Conservation (phyloP, 192 early-diverging fungal genomes). For the Oehlia diaphana region DNA sequence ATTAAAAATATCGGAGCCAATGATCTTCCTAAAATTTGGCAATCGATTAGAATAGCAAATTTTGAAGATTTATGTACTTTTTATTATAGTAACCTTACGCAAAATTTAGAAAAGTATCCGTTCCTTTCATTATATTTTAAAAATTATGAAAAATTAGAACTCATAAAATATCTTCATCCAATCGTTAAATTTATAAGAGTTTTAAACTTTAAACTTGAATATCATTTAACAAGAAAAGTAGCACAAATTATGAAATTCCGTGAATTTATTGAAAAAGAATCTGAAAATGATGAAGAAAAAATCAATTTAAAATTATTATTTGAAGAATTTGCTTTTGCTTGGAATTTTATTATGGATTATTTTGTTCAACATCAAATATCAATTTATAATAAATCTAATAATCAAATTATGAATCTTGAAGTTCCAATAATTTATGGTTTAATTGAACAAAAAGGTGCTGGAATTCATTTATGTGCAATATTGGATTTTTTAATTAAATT, state of each 20-base stretch:
- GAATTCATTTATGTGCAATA: not conserved
- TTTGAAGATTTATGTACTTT: conserved; percentile 1
- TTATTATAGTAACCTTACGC: not conserved
- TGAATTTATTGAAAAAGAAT: not conserved
- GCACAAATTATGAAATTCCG: not conserved
- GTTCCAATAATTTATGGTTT: not conserved
- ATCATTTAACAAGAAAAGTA: conserved; percentile 18
- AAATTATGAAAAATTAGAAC: conserved; percentile 1
- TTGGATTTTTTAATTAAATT: not conserved
- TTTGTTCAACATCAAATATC: not conserved
- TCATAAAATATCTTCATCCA: conserved; percentile 17
- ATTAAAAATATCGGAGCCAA: not conserved
- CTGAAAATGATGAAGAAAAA: not conserved
- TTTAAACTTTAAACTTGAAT: not conserved
- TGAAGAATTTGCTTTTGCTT: not conserved
- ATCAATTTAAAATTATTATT: not conserved
- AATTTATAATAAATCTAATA: not conserved
- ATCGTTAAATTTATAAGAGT: conserved; percentile 25
- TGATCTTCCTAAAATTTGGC: not conserved
- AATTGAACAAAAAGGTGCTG: not conserved
- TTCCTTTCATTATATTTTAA: conserved; percentile 28
- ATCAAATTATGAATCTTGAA: not conserved
- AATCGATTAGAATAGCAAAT: not conserved
- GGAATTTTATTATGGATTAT: not conserved
- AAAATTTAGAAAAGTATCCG: conserved; percentile 22